These are phyloP conservation scores for Hawksworthiomyces lignivorus DNA, from an alignment of 2,329 filamentous ascomycete species.

Conservation along the genomic window DNA sequence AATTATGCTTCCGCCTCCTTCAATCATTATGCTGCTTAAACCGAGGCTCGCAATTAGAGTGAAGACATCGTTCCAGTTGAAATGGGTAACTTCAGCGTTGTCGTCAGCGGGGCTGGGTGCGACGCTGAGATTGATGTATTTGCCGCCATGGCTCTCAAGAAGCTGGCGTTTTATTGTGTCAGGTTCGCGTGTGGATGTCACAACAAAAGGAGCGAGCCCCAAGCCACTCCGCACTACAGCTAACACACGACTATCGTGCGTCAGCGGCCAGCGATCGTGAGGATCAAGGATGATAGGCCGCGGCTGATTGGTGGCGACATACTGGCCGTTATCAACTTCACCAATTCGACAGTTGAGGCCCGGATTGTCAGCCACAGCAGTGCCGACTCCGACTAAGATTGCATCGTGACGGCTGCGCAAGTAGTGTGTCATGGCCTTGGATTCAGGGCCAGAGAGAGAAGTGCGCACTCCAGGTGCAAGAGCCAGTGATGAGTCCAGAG, in stretches of 20 bases:
- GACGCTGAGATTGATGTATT: slow-evolving; percentile 41
- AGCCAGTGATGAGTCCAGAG: slow-evolving; percentile 74
- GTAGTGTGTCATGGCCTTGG: slow-evolving; percentile 90
- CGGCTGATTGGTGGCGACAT: slow-evolving; percentile 50
- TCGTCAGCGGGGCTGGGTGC: too few relatives aligned
- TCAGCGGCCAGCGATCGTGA: slow-evolving; percentile 61
- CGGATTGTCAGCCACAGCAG: slow-evolving; percentile 77
- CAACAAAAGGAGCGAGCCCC: slow-evolving; percentile 67
- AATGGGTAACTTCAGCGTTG: slow-evolving; percentile 23
- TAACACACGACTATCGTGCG: slow-evolving; percentile 55
- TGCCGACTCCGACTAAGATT: slow-evolving; percentile 79
- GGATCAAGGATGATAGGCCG: slow-evolving; percentile 79
- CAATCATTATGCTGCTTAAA: slow-evolving; percentile 78
- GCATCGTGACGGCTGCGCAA: slow-evolving; percentile 75
- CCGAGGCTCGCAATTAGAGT: slow-evolving; percentile 48
- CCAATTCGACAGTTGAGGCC: slow-evolving; percentile 73
- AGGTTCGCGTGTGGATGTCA: slow-evolving; percentile 44
- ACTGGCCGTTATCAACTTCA: slow-evolving; percentile 31
- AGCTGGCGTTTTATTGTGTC: slow-evolving; percentile 34
- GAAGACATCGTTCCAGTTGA: slow-evolving; percentile 61
- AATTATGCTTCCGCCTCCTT: slow-evolving; percentile 77
- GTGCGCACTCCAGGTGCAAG: slow-evolving; percentile 75
- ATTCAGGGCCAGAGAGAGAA: slow-evolving; percentile 69
- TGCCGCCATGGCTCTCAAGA: slow-evolving; percentile 44
- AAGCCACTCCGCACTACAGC: slow-evolving; percentile 53